These are phyloP conservation scores for Sordariomycetes sp. DNA, from an alignment of 2,329 filamentous ascomycete genomes.

Conservation along the genomic window DNA sequence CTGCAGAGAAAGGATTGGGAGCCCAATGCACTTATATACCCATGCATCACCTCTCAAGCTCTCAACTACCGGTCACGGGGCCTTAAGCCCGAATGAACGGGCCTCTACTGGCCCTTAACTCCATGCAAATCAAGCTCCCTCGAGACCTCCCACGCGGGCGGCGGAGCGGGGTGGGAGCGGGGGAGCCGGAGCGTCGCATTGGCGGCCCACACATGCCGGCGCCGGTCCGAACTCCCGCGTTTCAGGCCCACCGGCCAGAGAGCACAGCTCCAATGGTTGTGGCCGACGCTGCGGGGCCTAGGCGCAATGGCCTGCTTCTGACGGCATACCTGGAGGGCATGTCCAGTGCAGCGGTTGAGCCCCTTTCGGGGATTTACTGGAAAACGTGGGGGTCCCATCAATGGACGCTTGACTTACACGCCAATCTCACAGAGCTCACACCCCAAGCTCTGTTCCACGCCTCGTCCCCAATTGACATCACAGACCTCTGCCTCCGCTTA, in stretches of 20 bases:
- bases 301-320: not conserved
- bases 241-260: not conserved
- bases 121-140: not conserved
- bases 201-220: not conserved
- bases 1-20: not conserved
- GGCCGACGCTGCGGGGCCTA: not conserved
- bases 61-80: not conserved
- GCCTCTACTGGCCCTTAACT: not conserved
- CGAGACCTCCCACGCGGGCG: not conserved
- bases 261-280: not conserved
- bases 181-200: not conserved
- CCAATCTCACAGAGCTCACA: too few species aligned
- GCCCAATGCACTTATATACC: not conserved
- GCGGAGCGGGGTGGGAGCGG: not conserved
- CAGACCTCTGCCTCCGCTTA: not conserved
- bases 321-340: too few species aligned
- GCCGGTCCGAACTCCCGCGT: not conserved
- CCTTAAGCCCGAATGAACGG: not conserved
- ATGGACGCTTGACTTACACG: too few species aligned
- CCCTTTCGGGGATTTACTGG: too few species aligned
- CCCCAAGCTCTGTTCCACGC: too few species aligned
- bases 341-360: too few species aligned
- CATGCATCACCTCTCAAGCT: not conserved
- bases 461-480: too few species aligned
- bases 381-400: too few species aligned